phyloP scores from a whole-genome alignment of 768 basidiomycete species.

The Calocybe cyanea region DNA sequence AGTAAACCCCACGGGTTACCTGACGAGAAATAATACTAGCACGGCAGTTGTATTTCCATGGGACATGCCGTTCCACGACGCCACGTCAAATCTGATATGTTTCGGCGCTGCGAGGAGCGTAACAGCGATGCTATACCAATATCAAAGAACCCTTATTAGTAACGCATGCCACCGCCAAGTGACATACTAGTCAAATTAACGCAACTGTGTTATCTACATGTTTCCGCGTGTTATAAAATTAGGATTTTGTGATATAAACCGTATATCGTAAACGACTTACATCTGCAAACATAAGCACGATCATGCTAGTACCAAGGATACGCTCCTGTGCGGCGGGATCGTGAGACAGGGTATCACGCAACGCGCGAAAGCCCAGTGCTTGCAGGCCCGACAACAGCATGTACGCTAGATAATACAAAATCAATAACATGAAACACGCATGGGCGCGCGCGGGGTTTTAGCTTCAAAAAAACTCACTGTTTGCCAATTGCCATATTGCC shows the following conservation, averaged over 20 bases:
- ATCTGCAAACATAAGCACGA: constrained; percentile 66
- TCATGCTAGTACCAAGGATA: constrained; percentile 58
- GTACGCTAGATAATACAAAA: constrained; percentile 25
- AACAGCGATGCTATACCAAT: constrained; percentile 50
- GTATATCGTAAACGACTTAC: constrained; percentile 37
- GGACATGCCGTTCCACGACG: constrained; percentile 65
- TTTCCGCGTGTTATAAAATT: no score
- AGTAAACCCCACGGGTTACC: no score
- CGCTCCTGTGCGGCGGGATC: constrained; percentile 64
- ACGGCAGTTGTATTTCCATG: constrained; percentile 75
- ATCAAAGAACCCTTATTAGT: no score
- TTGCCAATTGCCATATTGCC: constrained; percentile 66
- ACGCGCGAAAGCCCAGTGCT: constrained; percentile 62
- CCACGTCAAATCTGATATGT: constrained; percentile 45
- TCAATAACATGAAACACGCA: not conserved
- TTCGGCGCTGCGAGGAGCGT: constrained; percentile 58
- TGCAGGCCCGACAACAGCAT: constrained; percentile 50
- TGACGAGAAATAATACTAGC: constrained; percentile 48
- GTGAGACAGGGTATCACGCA: constrained; percentile 53
- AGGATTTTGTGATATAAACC: no score
- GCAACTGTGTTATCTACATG: constrained; percentile 69
- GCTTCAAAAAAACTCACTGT: constrained; percentile 41
- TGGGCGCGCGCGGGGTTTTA: no score
- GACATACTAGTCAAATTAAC: no score
- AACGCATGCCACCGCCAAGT: no score